Percentiles rank a stretch among this genome's conserved stretches.
phyloP scores from a whole-genome alignment of 129 eudicot genomes.

The Helianthus tuberosus region DNA sequence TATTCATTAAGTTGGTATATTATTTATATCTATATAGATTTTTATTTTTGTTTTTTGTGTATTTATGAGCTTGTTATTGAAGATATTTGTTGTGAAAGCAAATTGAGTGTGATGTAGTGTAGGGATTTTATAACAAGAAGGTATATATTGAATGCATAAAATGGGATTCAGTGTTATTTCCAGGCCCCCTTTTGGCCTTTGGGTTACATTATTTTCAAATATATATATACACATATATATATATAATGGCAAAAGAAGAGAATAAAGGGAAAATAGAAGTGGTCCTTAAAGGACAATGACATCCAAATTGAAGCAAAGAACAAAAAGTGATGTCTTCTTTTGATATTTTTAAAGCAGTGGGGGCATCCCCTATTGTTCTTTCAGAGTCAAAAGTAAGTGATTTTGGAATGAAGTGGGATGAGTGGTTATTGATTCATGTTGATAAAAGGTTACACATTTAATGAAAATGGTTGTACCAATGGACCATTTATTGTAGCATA shows the following conservation, averaged over 20 bases:
- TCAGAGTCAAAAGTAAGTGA: constrained; percentile 32
- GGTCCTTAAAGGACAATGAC: constrained; percentile 40
- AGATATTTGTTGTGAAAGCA: not conserved
- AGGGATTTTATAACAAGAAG: constrained; percentile 23
- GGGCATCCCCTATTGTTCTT: constrained; percentile 35
- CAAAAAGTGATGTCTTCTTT: constrained; percentile 31
- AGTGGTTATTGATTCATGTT: constrained; percentile 23
- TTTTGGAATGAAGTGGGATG: constrained; percentile 28
- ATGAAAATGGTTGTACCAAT: constrained; percentile 17
- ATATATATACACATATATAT: not conserved
- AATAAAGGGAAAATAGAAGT: constrained; percentile 27
- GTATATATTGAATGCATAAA: constrained; percentile 33
- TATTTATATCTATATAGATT: not conserved
- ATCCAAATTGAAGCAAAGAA: constrained; percentile 40
- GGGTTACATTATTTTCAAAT: not conserved
- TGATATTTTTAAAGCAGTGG: constrained; percentile 17
- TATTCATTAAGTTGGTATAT: constrained; percentile 21
- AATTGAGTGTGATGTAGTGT: constrained; percentile 15
- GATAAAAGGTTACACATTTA: constrained; percentile 22
- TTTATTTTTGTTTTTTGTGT: not conserved
- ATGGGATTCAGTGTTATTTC: constrained; percentile 26
- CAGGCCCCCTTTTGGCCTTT: constrained; percentile 26
- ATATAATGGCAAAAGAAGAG: not conserved
- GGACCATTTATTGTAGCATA: constrained; percentile 4
- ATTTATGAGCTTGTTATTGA: constrained; percentile 18